A percentile compares a stretch with the other conserved stretches of the same genome.
Conservation (phyloP, 257 asterid genomes). For the Salvia splendens region DNA sequence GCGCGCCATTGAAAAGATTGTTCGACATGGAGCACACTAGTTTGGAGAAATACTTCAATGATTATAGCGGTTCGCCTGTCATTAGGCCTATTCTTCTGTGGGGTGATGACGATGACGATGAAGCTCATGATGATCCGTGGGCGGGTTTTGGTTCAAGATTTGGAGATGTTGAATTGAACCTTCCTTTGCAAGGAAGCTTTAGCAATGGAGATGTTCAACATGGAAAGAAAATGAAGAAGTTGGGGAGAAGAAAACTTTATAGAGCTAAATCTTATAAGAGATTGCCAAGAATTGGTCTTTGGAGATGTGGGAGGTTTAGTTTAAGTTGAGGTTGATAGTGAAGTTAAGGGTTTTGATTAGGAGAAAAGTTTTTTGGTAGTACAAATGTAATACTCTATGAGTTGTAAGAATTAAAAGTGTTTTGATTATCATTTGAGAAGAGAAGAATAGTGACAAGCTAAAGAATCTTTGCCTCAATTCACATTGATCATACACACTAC, state of each 20-base stretch:
- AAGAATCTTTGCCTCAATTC: no score
- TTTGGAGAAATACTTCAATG: constrained; percentile 51
- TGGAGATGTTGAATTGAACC: constrained; percentile 28
- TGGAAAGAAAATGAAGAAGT: neutral
- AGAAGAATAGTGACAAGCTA: no score
- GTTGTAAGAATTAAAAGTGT: no score
- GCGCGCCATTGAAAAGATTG: constrained; percentile 62
- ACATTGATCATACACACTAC: no score
- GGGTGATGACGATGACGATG: constrained; percentile 48
- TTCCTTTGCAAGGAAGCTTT: constrained; percentile 29
- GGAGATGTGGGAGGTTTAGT: constrained; percentile 52
- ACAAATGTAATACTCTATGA: neutral
- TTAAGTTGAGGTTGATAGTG: constrained; percentile 43
- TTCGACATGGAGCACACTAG: constrained; percentile 78
- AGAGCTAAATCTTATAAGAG: constrained; percentile 57
- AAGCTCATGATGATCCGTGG: constrained; percentile 63
- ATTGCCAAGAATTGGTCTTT: constrained; percentile 51
- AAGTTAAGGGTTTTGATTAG: constrained; percentile 46
- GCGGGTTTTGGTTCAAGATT: constrained; percentile 1
- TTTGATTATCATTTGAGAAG: no score
- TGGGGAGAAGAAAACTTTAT: constrained; percentile 35
- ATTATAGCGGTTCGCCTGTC: constrained; percentile 62
- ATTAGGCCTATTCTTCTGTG: constrained; percentile 50
- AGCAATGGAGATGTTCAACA: constrained; percentile 7
- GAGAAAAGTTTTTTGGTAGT: constrained; percentile 39